A percentile compares a stretch with the other conserved stretches of the same genome.
These are phyloP conservation scores for Akanthomyces muscarius DNA, from an alignment of 2,329 filamentous ascomycete genomes.

Conservation along the genomic window DNA sequence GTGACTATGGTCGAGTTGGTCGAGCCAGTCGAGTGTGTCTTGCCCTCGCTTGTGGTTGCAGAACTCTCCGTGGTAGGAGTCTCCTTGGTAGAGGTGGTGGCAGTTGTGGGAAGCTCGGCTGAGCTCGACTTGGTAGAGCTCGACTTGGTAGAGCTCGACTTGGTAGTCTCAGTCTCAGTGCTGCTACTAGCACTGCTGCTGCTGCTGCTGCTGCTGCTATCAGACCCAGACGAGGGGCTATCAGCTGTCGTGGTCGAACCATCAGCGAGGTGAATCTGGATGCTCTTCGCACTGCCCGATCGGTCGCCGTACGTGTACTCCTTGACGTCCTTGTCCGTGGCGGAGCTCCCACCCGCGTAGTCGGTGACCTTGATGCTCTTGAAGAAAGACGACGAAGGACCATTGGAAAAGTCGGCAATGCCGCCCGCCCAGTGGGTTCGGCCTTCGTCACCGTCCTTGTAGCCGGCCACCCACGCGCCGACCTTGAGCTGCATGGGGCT, in stretches of 20 bases:
- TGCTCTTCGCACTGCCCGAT: slow-evolving; percentile 40
- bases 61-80: neutral
- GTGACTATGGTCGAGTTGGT: neutral
- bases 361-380: slow-evolving; percentile 42
- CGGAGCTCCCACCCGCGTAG: slow-evolving; percentile 37
- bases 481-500: slow-evolving; percentile 69
- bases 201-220: neutral
- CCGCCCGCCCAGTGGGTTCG: slow-evolving; percentile 71
- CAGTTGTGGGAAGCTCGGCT: neutral
- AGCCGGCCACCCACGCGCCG: slow-evolving; percentile 62
- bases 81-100: neutral
- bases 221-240: neutral
- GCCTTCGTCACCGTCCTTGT: slow-evolving; percentile 56
- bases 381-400: slow-evolving; percentile 42
- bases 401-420: slow-evolving; percentile 40
- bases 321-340: slow-evolving; percentile 31
- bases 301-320: slow-evolving; percentile 41
- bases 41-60: neutral
- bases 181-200: neutral
- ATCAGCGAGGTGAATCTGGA: slow-evolving; percentile 28
- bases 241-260: neutral
- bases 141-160: neutral
- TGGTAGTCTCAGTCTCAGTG: neutral
- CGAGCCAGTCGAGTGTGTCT: neutral
- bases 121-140: neutral